phyloP scores from a whole-genome alignment of 371 early-diverging fungal genomes.

The Mycotypha africana region DNA sequence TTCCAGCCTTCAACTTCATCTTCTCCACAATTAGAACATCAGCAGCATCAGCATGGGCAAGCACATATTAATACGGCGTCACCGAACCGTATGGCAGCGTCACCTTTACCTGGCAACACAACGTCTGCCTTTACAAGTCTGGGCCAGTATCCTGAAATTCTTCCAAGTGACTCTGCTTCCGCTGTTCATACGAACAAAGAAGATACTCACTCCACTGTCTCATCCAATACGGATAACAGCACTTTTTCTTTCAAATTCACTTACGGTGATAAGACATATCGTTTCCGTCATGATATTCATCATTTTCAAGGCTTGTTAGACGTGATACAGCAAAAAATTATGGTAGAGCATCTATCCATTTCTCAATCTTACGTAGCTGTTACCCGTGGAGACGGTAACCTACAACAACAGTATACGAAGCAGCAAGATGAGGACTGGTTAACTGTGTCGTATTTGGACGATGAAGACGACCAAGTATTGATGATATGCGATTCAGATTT shows the following conservation, averaged over 20 bases:
- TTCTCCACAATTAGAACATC: constrained; percentile 10
- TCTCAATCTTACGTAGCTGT: constrained; percentile 22
- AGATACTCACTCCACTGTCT: constrained; percentile 19
- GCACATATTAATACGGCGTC: too few relatives aligned
- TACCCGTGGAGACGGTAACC: not conserved
- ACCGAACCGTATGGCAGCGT: not conserved
- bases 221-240: constrained; percentile 18
- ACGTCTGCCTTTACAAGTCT: constrained; percentile 17
- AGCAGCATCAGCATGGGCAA: too few relatives aligned
- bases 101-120: constrained; percentile 21
- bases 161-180: constrained; percentile 26
- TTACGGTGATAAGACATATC: constrained; percentile 60
- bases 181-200: constrained; percentile 15
- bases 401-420: too few relatives aligned
- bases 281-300: constrained; percentile 55
- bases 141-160: constrained; percentile 30
- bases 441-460: constrained; percentile 78
- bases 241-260: constrained; percentile 80
- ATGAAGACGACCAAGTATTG: constrained; percentile 80
- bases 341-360: constrained; percentile 19
- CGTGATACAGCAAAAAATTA: constrained; percentile 37
- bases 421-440: constrained; percentile 31
- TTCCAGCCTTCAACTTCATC: constrained; percentile 12
- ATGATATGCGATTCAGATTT: constrained; percentile 74
- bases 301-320: constrained; percentile 46